phyloP scores from a whole-genome alignment of 805 yeast species.

The Blastobotrys muscicola region DNA sequence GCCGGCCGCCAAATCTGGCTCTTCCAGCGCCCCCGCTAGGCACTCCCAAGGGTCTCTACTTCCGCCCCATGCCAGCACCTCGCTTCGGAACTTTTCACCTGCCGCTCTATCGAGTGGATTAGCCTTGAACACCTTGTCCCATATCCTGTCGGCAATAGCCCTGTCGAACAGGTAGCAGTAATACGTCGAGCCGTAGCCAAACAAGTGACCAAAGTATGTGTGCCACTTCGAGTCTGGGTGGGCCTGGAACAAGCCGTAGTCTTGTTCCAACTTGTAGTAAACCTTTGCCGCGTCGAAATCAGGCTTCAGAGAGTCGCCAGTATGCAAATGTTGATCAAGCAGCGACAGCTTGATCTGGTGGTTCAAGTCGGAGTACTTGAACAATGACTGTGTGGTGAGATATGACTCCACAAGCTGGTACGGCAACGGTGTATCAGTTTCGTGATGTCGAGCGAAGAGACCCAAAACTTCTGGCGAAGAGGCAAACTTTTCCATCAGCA shows the following conservation, averaged over 20 bases:
- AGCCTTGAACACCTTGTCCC: constrained; percentile 59
- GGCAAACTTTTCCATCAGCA: constrained; percentile 92
- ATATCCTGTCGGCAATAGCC: constrained; percentile 81
- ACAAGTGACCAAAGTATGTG: constrained; percentile 87
- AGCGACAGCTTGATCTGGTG: constrained; percentile 87
- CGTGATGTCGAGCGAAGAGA: constrained; percentile 61
- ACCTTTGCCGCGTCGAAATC: constrained; percentile 48
- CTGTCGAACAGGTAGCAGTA: constrained; percentile 87
- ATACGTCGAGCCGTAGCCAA: constrained; percentile 89
- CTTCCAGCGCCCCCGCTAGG: constrained; percentile 67
- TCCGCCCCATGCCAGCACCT: constrained; percentile 89
- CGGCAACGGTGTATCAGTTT: constrained; percentile 56
- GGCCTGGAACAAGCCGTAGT: constrained; percentile 56
- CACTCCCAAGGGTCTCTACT: constrained; percentile 82
- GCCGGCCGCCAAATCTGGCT: constrained; percentile 51
- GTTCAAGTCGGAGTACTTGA: constrained; percentile 65
- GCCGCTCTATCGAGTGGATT: constrained; percentile 63
- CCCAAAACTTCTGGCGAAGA: constrained; percentile 67
- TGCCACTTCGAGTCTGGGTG: constrained; percentile 68
- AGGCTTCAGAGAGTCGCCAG: constrained; percentile 21
- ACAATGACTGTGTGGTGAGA: constrained; percentile 40
- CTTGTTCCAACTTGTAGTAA: constrained; percentile 57
- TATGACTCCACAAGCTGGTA: constrained; percentile 39
- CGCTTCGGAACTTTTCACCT: constrained; percentile 66
- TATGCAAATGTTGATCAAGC: constrained; percentile 74